Conservation (phyloP, 2,329 filamentous ascomycete genomes). For the Diaporthe destruens region DNA sequence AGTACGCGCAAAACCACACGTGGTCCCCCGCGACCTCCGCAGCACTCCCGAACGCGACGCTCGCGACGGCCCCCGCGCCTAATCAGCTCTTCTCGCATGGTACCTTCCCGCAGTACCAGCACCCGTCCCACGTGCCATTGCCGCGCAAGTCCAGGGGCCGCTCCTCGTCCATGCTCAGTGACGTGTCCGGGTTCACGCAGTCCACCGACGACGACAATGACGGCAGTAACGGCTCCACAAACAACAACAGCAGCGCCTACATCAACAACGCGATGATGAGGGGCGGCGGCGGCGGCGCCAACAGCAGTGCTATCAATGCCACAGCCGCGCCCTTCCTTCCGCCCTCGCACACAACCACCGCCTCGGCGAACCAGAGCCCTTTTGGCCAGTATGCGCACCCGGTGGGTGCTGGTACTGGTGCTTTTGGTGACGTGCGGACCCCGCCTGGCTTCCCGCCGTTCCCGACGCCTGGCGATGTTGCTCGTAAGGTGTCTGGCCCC, state of each 20-base stretch:
- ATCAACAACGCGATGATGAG: slow-evolving; percentile 8
- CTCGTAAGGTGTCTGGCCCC: slow-evolving; percentile 43
- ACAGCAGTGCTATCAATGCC: slow-evolving; percentile 45
- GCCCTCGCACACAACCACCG: slow-evolving; percentile 34
- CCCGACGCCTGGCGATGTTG: slow-evolving; percentile 41
- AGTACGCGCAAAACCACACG: slow-evolving; percentile 39
- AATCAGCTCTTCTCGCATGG: slow-evolving; percentile 53
- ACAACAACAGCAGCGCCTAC: slow-evolving; percentile 42
- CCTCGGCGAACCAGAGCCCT: slow-evolving; percentile 34
- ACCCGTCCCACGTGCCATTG: slow-evolving; percentile 50
- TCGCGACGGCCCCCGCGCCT: slow-evolving; percentile 49
- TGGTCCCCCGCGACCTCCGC: slow-evolving; percentile 40
- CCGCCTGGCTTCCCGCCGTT: slow-evolving; percentile 38
- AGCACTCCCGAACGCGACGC: slow-evolving; percentile 34
- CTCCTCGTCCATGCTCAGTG: slow-evolving; percentile 76
- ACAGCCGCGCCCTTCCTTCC: slow-evolving; percentile 44
- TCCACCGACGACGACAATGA: slow-evolving; percentile 67
- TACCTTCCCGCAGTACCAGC: slow-evolving; percentile 51
- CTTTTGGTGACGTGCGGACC: slow-evolving; percentile 35
- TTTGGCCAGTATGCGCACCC: slow-evolving; percentile 40
- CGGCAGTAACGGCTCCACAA: slow-evolving; percentile 42
- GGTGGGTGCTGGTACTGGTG: not conserved
- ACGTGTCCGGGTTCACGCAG: slow-evolving; percentile 76
- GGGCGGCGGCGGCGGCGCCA: slow-evolving; percentile 18
- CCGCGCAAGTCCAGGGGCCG: slow-evolving; percentile 64